Base-by-base conservation (phyloP, 1,139 yeast genomes). In the Torulaspora globosa region DNA sequence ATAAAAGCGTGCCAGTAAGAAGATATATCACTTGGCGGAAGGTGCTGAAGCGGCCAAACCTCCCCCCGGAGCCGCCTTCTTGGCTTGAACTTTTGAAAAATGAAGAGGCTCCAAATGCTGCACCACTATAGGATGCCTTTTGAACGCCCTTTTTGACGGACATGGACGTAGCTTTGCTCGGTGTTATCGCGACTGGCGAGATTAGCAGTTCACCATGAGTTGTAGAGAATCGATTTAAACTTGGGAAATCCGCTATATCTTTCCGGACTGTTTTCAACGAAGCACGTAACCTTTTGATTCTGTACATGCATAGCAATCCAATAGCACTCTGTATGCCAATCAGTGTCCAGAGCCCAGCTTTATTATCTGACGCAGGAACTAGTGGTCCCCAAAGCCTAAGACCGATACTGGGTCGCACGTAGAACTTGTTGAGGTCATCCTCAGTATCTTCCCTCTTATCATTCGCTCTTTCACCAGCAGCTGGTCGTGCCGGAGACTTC, bases 301-400 rank as follows among this genome's bases (percentile, higher is more conserved):
- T 49, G 30, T 54, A 48, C 36, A 65, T 44, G 45, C 58, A 59
- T 28, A 55, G 46, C 6, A 72, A 43, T 1, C 83, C 83, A 24
- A 75, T 32, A 1, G 66, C 55, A 14, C 78, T 63, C 53, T 80
- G 86, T 2, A 73, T 50, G 0, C 74, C 74, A 3, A 79, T 70
- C 48, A 79, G 59, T 1, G 74, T 54, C 58, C 70, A 73, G 1
- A 80, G 59, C 0, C 81, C 84, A 5, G 71, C 66, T 24, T 67
- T 57, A 57, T 78, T 76, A 52, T 80, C 85, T 1, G 83, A 70
- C 0, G 84, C 81, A 1, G 86, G 86, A 1, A 78, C 81, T 33
- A 80, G 59, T 0, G 85, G 84, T 1, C 84, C 83, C 79, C 82
- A 78, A 33, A 78, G 59, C 52, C 67, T 67, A 38, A 80, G 67